Base-by-base conservation (phyloP, 257 asterid species). In the Nicotiana knightiana region DNA sequence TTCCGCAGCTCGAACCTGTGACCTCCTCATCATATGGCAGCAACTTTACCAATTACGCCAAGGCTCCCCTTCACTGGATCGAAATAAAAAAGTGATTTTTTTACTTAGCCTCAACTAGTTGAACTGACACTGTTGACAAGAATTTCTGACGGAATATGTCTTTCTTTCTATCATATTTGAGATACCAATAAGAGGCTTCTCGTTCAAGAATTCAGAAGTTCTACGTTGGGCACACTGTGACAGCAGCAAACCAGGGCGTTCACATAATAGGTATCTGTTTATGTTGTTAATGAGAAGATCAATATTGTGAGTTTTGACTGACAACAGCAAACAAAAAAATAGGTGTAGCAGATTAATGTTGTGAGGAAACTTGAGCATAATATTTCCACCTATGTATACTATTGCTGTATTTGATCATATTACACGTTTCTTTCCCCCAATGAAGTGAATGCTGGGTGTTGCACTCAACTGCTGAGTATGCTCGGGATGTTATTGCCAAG, bases 231-330 rank as follows among this genome's bases (percentile, higher is more conserved):
- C 97, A 76, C 84, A 78, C 81, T 95, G 97, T 82, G 98, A 93
- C 80, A 95, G 94, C 89, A 91, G 93, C 91, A 95, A 95, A 85
- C 97, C 98, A 0, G 94, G 98, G 18, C 99, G 95, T 73, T 83
- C 95, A 26, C 76, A 85, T 55, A 55, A 87, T 65, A 86, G 94
- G 98, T 95, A 84, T 61, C 84, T 82, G 64, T 26, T 78, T 58
- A 53, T 78, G 67, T 76, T 59, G 15, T 67, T 35, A 73, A 4
- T 63, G 76, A 58, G 51, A 64, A 54, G 68, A 57, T 35, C 11
- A 65, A 57, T 37, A 57, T 35, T 58, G 13, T 61, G 21, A 4
- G 24, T 35, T 35, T 58, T 61, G 21, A 12, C 35, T 37, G 18
- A 54, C n/a, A 46, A 32, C 9, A n/a, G 59, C 30, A 18, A 67